Percentiles rank a stretch among this genome's conserved stretches.
Conservation (phyloP, 1,284 basidiomycete genomes). For the Anthracocystis walkeri region DNA sequence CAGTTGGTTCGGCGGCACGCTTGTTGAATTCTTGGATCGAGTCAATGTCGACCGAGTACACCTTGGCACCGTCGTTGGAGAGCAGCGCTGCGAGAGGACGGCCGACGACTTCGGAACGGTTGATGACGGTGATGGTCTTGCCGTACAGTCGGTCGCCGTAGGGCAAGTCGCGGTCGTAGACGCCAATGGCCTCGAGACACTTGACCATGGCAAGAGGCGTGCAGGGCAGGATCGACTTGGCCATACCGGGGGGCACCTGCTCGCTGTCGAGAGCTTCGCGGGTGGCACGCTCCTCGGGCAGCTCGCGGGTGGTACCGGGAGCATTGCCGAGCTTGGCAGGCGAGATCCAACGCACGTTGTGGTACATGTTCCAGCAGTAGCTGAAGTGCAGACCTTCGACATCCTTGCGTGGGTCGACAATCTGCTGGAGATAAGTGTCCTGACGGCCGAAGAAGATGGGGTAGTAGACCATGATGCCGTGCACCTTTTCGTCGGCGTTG, state of each 20-base stretch:
- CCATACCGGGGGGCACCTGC: slow-evolving; percentile 77
- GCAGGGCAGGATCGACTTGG: slow-evolving; percentile 95
- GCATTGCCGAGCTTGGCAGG: slow-evolving; percentile 65
- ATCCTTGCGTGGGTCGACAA: slow-evolving; percentile 94
- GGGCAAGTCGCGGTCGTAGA: slow-evolving; percentile 89
- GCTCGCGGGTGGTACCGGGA: slow-evolving; percentile 64
- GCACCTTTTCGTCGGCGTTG: slow-evolving; percentile 84
- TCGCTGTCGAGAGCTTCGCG: slow-evolving; percentile 49
- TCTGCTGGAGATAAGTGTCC: slow-evolving; percentile 95
- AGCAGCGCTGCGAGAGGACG: slow-evolving; percentile 91
- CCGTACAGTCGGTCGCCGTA: slow-evolving; percentile 96
- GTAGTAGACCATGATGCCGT: slow-evolving; percentile 90
- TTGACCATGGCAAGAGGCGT: slow-evolving; percentile 95
- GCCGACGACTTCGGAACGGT: slow-evolving; percentile 96
- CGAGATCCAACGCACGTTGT: slow-evolving; percentile 68
- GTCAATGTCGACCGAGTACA: slow-evolving; percentile 93
- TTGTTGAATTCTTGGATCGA: slow-evolving; percentile 79
- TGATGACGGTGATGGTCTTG: slow-evolving; percentile 91
- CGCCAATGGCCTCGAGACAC: slow-evolving; percentile 87
- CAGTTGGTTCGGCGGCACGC: slow-evolving; percentile 42
- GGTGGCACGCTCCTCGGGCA: slow-evolving; percentile 45
- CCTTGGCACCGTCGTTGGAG: slow-evolving; percentile 93
- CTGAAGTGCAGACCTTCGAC: slow-evolving; percentile 92
- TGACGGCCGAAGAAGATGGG: slow-evolving; percentile 72
- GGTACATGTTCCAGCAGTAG: slow-evolving; percentile 70